A percentile compares a stretch with the other conserved stretches of the same genome.
phyloP scores from a whole-genome alignment of 2,329 filamentous ascomycete species.

The Aspergillus pseudoglaucus region DNA sequence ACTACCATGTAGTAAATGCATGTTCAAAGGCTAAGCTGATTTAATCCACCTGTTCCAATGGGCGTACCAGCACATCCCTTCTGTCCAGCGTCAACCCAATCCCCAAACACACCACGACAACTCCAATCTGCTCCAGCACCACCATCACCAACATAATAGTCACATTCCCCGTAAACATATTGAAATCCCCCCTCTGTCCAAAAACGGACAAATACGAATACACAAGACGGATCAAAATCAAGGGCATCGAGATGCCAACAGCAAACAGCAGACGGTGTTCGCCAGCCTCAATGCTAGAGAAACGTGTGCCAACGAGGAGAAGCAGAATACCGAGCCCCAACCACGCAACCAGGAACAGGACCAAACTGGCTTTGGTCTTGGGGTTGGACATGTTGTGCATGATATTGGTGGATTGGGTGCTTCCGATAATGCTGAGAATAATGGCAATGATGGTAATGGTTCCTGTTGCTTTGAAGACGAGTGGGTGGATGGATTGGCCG shows the following conservation, averaged over 20 bases:
- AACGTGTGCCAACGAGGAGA: conserved; percentile 22
- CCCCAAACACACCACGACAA: conserved; percentile 38
- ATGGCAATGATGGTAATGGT: conserved; percentile 27
- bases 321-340: conserved; percentile 30
- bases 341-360: conserved; percentile 40
- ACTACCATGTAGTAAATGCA: no score
- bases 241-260: conserved; percentile 40
- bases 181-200: conserved; percentile 38
- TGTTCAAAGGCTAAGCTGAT: no score
- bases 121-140: conserved; percentile 46
- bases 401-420: conserved; percentile 25
- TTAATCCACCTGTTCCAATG: no score
- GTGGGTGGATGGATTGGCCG: conserved; percentile 13
- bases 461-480: conserved; percentile 24
- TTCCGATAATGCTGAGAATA: conserved; percentile 40
- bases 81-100: conserved; percentile 19
- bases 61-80: no score
- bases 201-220: conserved; percentile 45
- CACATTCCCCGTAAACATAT: conserved; percentile 32
- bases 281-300: conserved; percentile 31
- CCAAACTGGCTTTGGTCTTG: conserved; percentile 38
- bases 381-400: conserved; percentile 22
- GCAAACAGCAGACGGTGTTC: conserved; percentile 44
- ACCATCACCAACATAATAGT: conserved; percentile 43
- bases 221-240: conserved; percentile 46